Conservation (phyloP, 2,329 filamentous ascomycete genomes). For the Coniochaeta hoffmannii region DNA sequence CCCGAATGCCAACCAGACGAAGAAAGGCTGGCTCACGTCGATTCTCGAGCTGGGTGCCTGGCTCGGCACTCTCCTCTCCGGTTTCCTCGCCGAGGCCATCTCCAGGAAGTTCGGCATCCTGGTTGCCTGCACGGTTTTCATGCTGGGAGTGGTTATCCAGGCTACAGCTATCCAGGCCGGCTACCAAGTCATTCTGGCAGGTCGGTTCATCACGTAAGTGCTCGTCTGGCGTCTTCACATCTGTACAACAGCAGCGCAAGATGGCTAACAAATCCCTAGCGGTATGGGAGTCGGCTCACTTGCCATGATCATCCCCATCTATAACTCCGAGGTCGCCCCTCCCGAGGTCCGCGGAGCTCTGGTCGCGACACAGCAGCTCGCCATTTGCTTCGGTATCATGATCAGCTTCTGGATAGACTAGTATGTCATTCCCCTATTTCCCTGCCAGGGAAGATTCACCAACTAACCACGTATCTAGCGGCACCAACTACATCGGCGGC, state of each 20-base stretch:
- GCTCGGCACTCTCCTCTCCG: slow-evolving; percentile 64
- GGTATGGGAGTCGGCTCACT: slow-evolving; percentile 64
- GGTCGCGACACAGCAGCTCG: slow-evolving; percentile 42
- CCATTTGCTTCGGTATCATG: slow-evolving; percentile 57
- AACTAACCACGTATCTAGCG: slow-evolving; percentile 28
- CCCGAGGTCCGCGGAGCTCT: slow-evolving; percentile 40
- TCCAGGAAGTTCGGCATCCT: slow-evolving; percentile 65
- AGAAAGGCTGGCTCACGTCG: slow-evolving; percentile 54
- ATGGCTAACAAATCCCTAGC: slow-evolving; percentile 13
- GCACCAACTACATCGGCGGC: slow-evolving; percentile 60
- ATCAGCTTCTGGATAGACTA: slow-evolving; percentile 57
- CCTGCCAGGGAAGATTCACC: slow-evolving; percentile 10
- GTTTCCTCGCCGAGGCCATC: slow-evolving; percentile 62
- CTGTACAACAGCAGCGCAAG: not conserved
- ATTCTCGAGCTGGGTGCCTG: slow-evolving; percentile 73
- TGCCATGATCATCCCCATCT: slow-evolving; percentile 51
- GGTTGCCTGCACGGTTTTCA: slow-evolving; percentile 58
- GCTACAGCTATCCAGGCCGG: slow-evolving; percentile 50
- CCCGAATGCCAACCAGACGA: slow-evolving; percentile 36
- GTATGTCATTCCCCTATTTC: slow-evolving; percentile 17
- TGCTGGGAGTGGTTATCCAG: slow-evolving; percentile 63
- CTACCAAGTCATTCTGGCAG: slow-evolving; percentile 56
- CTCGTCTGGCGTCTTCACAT: not conserved
- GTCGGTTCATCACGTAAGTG: slow-evolving; percentile 59
- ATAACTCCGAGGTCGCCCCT: slow-evolving; percentile 40